Base-by-base conservation (phyloP, 306 rosid genomes). In the Acacia melanoxylon region DNA sequence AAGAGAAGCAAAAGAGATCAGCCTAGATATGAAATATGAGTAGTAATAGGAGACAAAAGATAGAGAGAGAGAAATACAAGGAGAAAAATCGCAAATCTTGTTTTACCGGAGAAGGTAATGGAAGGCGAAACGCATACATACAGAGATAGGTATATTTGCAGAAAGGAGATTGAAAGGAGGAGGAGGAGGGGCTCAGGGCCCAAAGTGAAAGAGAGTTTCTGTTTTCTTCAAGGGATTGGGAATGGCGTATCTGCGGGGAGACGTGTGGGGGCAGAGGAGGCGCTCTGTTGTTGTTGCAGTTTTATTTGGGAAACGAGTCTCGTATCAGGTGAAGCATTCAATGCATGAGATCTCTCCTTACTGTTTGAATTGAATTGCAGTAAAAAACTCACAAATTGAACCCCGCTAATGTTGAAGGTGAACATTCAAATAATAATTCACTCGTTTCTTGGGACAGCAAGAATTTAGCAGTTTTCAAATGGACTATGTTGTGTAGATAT, bases 171-270 rank as follows among this genome's bases (percentile, higher is more conserved):
- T 42, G 11, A 42, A 35, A 33, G 2, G 4, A 42, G n/a, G 22
- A 29, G 31, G 31, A 29, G 31, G 31, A 29, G 31, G 31, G 7
- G 72, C 25, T 51, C 31, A 56, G 49, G 17, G 33, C 7, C 44
- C 52, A n/a, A 20, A 29, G 62, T 42, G 73, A n/a, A 68, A 54
- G 78, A 54, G 76, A 24, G 82, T 40, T 24, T 66, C 51, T 45
- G 4, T 45, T 45, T 45, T 22, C 45, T 49, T 40, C 35, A n/a
- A 16, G 58, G 15, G 58, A 16, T 51, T 7, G 25, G 61, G 11
- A 70, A 35, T 10, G 75, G 78, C 56, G 78, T 80, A 48, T 65
- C 76, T 84, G 69, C 87, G 81, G 77, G 73, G 80, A 68, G 42
- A 52, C 44, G 22, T 25, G 31, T 25, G 31, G 22, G 75, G 72